These are phyloP conservation scores for Xylaria scruposa DNA, from an alignment of 495 filamentous ascomycete genomes.

Conservation along the genomic window DNA sequence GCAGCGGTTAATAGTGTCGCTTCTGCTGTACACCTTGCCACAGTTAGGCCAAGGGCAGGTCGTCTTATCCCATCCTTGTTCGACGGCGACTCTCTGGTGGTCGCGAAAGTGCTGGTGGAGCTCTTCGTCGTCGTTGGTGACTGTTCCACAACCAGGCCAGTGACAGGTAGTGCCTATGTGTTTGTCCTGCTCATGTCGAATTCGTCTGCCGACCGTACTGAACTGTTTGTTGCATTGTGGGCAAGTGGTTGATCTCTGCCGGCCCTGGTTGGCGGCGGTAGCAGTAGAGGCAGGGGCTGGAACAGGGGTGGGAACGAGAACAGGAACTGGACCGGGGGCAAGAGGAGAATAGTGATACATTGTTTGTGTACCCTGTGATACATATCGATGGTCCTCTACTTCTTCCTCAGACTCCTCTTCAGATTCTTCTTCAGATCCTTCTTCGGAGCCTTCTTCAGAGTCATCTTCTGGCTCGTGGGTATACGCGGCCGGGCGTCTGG, in stretches of 20 bases:
- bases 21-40: not conserved
- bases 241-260: not conserved
- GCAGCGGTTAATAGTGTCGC: not conserved
- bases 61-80: not conserved
- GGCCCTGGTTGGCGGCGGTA: not conserved
- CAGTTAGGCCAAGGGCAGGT: not conserved
- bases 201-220: rapidly evolving
- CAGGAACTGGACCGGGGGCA: not conserved
- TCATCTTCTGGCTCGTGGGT: not conserved
- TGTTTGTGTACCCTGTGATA: too few relatives aligned
- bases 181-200: not conserved
- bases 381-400: too few relatives aligned
- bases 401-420: too few relatives aligned
- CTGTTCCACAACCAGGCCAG: not conserved
- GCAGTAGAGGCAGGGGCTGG: too few relatives aligned
- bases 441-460: not conserved
- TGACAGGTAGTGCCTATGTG: not conserved
- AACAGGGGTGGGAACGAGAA: not conserved
- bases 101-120: not conserved
- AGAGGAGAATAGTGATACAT: not conserved
- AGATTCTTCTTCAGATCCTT: too few relatives aligned
- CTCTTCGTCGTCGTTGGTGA: not conserved
- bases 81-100: not conserved
- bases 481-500: not conserved
- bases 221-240: not conserved